These are phyloP conservation scores for Nemania bipapillata DNA, from an alignment of 2,329 filamentous ascomycete species.

Conservation along the genomic window DNA sequence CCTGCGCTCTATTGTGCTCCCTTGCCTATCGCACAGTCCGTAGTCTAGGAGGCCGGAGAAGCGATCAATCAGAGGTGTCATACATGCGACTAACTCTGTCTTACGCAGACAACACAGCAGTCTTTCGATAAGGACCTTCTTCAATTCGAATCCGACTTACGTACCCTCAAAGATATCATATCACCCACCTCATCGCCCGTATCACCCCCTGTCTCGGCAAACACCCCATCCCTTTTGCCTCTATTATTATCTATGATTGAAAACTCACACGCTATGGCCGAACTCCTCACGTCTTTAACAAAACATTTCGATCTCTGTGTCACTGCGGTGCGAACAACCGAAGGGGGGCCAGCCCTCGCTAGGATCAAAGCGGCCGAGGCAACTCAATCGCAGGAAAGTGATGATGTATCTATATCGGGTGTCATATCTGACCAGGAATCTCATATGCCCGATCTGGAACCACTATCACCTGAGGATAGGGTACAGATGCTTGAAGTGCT, in stretches of 20 bases:
- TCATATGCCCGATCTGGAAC: slow-evolving; percentile 66
- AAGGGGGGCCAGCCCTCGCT: slow-evolving; percentile 77
- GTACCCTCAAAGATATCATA: slow-evolving; percentile 70
- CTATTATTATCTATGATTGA: slow-evolving; percentile 73
- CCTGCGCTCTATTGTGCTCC: background rate
- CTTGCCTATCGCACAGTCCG: background rate
- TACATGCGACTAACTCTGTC: slow-evolving; percentile 26
- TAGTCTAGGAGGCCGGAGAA: background rate
- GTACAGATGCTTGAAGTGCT: slow-evolving; percentile 86
- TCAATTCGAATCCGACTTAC: slow-evolving; percentile 79
- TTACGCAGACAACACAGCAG: slow-evolving; percentile 68
- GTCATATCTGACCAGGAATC: slow-evolving; percentile 70
- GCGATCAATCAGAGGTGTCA: background rate
- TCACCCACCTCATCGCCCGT: slow-evolving; percentile 54
- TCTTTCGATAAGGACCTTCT: slow-evolving; percentile 81
- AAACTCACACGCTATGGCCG: slow-evolving; percentile 84
- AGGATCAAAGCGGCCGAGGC: slow-evolving; percentile 75
- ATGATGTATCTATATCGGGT: slow-evolving; percentile 71
- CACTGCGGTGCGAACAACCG: slow-evolving; percentile 88
- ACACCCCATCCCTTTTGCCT: slow-evolving; percentile 59
- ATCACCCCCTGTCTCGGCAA: slow-evolving; percentile 53
- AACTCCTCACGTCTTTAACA: slow-evolving; percentile 80
- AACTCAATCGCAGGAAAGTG: slow-evolving; percentile 59
- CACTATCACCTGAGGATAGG: slow-evolving; percentile 79
- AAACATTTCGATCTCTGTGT: slow-evolving; percentile 94